Evolutionary conservation across 2,329 filamentous ascomycete species (phyloP).

Genomic region (Verticillium dahliae): DNA sequence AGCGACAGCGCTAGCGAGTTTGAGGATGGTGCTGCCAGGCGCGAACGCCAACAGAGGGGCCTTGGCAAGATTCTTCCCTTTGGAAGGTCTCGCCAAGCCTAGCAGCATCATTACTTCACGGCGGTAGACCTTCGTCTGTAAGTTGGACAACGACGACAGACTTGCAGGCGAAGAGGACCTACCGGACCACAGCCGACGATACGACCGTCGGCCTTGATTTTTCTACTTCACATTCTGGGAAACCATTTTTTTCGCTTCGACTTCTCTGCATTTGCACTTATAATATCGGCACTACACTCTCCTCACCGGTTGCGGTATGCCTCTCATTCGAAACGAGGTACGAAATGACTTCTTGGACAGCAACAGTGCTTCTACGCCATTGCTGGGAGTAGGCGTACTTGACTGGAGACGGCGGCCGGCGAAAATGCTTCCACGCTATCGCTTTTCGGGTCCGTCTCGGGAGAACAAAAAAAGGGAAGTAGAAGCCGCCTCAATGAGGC

Average conservation of each 20-base stretch:
- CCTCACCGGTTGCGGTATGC: constrained; percentile 15
- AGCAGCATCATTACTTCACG: background rate
- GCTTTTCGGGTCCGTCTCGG: constrained; percentile 12
- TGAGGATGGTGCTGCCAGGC: constrained; percentile 54
- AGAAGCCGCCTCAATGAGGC: background rate
- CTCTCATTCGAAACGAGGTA: constrained; percentile 18
- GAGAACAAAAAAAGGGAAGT: constrained; percentile 5
- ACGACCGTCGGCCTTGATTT: constrained; percentile 30
- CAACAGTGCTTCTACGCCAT: constrained; percentile 41
- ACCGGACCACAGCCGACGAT: background rate
- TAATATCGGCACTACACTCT: constrained; percentile 8
- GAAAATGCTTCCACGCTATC: constrained; percentile 53
- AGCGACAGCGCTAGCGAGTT: constrained; percentile 36
- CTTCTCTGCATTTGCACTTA: constrained; percentile 4
- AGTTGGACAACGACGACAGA: constrained; percentile 11
- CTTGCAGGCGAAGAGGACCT: background rate
- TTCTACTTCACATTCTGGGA: constrained; percentile 9
- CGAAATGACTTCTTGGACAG: constrained; percentile 17
- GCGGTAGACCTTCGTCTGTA: constrained; percentile 17
- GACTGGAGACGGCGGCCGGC: constrained; percentile 30
- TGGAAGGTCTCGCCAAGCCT: constrained; percentile 21
- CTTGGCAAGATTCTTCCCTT: constrained; percentile 37
- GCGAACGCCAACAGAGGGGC: constrained; percentile 53
- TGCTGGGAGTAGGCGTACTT: constrained; percentile 37
- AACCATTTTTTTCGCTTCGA: background rate